Percentiles rank a stretch among this genome's conserved stretches.
Conservation (phyloP, 257 asterid genomes). For the Capsicum chinense region DNA sequence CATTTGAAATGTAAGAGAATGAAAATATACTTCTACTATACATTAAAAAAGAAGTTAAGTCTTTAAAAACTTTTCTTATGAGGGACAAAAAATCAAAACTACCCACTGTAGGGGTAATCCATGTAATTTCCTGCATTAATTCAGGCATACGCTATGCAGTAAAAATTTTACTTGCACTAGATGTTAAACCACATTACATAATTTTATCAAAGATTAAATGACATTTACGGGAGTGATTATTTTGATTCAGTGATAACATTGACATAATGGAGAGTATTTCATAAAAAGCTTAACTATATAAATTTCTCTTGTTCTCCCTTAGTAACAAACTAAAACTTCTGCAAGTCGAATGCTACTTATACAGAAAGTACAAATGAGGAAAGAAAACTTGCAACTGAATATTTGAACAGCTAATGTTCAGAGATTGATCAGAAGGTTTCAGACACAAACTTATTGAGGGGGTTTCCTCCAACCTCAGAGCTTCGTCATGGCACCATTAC, state of each 20-base stretch:
- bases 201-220: not conserved
- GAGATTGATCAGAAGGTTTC: not conserved
- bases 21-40: too few species aligned
- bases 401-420: not conserved
- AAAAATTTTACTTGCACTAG: too few species aligned
- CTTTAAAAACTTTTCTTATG: too few species aligned
- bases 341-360: not conserved
- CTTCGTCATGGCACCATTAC: not conserved
- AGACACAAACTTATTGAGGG: conserved; percentile 21
- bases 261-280: too few species aligned
- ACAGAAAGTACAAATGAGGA: not conserved
- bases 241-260: too few species aligned
- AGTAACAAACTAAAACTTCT: not conserved
- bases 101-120: too few species aligned
- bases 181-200: not conserved
- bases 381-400: not conserved
- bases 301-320: not conserved
- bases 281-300: not conserved
- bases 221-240: not conserved
- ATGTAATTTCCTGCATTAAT: too few species aligned
- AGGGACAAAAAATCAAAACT: too few species aligned
- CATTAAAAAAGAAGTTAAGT: too few species aligned
- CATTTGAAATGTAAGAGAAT: too few species aligned
- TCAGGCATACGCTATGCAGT: too few species aligned
- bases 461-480: conserved; percentile 1